Evolutionary conservation across 495 filamentous ascomycete genomes (phyloP).

Genomic region (Talaromyces borbonicus): DNA sequence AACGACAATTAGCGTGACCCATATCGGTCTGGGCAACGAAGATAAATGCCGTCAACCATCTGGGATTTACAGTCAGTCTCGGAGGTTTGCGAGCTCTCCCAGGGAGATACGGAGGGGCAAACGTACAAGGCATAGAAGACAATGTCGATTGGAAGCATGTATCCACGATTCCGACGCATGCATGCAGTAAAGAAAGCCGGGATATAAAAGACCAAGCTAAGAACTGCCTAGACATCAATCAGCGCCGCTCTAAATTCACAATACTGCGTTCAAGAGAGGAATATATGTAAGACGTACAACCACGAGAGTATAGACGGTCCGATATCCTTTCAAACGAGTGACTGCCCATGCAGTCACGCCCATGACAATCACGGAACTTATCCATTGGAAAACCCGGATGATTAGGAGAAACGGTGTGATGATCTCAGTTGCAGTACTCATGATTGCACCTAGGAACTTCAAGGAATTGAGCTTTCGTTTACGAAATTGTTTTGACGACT

Average conservation of each 20-base stretch:
- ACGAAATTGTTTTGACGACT: too few species aligned
- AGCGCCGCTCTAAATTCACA: too few species aligned
- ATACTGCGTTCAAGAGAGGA: too few species aligned
- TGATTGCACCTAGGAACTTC: too few species aligned
- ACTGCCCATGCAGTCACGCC: conserved; percentile 13
- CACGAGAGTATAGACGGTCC: conserved; percentile 10
- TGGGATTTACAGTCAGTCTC: too few species aligned
- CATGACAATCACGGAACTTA: conserved; percentile 11
- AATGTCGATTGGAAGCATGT: conserved; percentile 14
- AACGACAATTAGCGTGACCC: neutral
- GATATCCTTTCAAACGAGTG: conserved; percentile 10
- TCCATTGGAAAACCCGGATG: conserved; percentile 10
- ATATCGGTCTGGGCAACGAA: conserved; percentile 12
- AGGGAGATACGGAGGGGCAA: neutral
- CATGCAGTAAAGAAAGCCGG: conserved; percentile 10
- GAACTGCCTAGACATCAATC: conserved; percentile 9
- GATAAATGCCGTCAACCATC: conserved; percentile 15
- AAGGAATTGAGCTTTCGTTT: too few species aligned
- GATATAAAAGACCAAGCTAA: conserved; percentile 12
- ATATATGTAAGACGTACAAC: conserved; percentile 11
- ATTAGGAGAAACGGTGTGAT: conserved; percentile 10
- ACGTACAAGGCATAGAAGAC: conserved; percentile 12
- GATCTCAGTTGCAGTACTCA: neutral
- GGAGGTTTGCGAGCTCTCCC: too few species aligned
- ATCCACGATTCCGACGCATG: conserved; percentile 11